Conservation (phyloP, 192 early-diverging fungal species). For the Piromyces finnis region DNA sequence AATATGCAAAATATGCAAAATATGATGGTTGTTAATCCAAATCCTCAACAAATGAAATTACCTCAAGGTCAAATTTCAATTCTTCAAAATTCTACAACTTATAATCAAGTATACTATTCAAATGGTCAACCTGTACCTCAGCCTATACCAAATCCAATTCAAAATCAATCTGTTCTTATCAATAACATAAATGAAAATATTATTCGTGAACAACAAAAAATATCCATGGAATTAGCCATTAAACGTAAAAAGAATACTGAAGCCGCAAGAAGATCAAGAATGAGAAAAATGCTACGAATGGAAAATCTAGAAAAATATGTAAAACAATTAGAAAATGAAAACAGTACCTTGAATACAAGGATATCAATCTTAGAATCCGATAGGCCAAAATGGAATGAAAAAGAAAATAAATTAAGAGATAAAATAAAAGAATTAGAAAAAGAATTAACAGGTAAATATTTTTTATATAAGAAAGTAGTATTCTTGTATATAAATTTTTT, state of each 20-base stretch:
- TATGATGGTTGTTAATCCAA: neutral
- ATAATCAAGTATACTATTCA: neutral
- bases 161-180: neutral
- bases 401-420: neutral
- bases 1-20: too few relatives aligned
- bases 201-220: neutral
- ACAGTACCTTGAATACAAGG: constrained; percentile 17
- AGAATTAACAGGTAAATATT: neutral
- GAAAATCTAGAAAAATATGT: constrained; percentile 68
- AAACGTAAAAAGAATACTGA: constrained; percentile 78
- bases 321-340: constrained; percentile 58
- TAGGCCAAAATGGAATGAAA: neutral
- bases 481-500: too few relatives aligned
- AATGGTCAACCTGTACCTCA: neutral
- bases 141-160: neutral
- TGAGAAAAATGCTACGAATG: constrained; percentile 69
- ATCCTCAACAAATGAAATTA: neutral
- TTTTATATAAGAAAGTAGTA: too few relatives aligned
- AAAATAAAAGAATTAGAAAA: neutral
- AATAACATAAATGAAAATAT: neutral
- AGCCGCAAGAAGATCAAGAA: constrained; percentile 77
- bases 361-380: neutral
- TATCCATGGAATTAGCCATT: constrained; percentile 6
- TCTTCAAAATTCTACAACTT: neutral
- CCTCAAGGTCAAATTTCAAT: neutral